A percentile compares a stretch with the other conserved stretches of the same genome.
phyloP scores from a whole-genome alignment of 257 asterid species.

The Nicotiana noctiflora region DNA sequence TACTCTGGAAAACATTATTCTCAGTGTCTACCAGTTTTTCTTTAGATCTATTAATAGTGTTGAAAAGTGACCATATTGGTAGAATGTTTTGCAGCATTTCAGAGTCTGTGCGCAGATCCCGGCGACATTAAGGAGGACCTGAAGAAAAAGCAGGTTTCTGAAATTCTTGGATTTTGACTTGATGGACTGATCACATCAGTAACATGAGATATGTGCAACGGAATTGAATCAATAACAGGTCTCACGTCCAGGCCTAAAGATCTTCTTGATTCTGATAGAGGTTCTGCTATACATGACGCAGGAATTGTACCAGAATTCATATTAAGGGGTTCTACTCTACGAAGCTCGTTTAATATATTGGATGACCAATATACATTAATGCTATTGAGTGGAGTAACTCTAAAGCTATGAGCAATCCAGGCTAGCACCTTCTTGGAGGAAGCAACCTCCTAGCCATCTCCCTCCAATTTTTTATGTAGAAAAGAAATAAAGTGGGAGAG shows the following conservation, averaged over 20 bases:
- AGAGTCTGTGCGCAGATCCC: constrained; percentile 31
- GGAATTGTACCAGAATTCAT: constrained; percentile 37
- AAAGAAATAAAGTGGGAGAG: no score
- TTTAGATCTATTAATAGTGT: constrained; percentile 50
- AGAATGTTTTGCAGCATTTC: constrained; percentile 20
- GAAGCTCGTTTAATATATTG: constrained; percentile 36
- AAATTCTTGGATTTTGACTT: constrained; percentile 50
- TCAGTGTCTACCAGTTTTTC: constrained; percentile 39
- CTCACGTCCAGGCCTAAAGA: constrained; percentile 26
- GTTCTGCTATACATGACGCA: constrained; percentile 38
- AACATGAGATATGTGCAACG: constrained; percentile 44
- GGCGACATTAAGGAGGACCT: constrained; percentile 66
- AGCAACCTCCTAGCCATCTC: constrained; percentile 56
- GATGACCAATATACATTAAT: constrained; percentile 24
- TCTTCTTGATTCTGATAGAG: constrained; percentile 56
- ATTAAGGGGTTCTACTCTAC: constrained; percentile 40
- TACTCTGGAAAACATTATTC: constrained; percentile 53
- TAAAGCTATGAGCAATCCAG: constrained; percentile 22
- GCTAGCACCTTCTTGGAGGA: constrained; percentile 50
- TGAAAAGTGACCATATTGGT: constrained; percentile 45
- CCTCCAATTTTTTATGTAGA: constrained; percentile 31
- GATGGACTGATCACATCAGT: constrained; percentile 40
- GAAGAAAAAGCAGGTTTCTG: constrained; percentile 59
- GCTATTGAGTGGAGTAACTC: constrained; percentile 40
- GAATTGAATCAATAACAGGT: constrained; percentile 63